Percentiles rank a stretch among this genome's conserved stretches.
phyloP scores from a whole-genome alignment of 2,329 filamentous ascomycete species.

The Talaromyces sp. region DNA sequence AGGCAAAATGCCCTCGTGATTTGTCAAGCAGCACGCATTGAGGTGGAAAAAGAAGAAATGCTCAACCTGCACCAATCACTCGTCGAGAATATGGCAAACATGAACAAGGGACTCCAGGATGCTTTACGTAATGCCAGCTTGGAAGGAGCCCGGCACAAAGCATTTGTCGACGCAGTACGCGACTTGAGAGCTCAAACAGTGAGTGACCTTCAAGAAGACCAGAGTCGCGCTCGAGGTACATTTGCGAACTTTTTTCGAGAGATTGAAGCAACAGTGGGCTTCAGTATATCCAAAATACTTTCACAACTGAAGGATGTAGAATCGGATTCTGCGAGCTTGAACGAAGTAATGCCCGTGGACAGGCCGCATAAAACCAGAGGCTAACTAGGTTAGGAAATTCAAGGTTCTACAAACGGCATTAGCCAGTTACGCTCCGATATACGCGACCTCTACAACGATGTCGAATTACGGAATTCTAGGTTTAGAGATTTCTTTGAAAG shows the following conservation, averaged over 20 bases:
- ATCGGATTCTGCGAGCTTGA: conserved; percentile 15
- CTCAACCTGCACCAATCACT: conserved; percentile 37
- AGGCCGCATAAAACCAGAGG: not conserved
- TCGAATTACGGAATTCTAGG: conserved; percentile 24
- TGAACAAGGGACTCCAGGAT: conserved; percentile 31
- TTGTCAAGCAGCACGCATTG: conserved; percentile 57
- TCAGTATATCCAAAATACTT: conserved; percentile 17
- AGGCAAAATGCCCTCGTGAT: conserved; percentile 58
- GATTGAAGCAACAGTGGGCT: conserved; percentile 21
- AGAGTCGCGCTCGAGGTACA: conserved; percentile 17
- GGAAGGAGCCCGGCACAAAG: conserved; percentile 25
- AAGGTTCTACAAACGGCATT: conserved; percentile 21
- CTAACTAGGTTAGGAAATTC: conserved; percentile 26
- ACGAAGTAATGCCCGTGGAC: conserved; percentile 16
- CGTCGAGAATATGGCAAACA: conserved; percentile 29
- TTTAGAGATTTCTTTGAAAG: conserved; percentile 22
- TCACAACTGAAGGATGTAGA: conserved; percentile 18
- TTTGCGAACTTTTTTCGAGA: conserved; percentile 24
- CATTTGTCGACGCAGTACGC: conserved; percentile 29
- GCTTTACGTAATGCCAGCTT: conserved; percentile 27
- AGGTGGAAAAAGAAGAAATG: conserved; percentile 51
- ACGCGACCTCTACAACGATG: conserved; percentile 22
- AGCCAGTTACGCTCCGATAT: conserved; percentile 22
- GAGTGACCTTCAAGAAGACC: conserved; percentile 29
- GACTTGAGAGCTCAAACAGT: conserved; percentile 25